phyloP scores from a whole-genome alignment of 192 early-diverging fungal genomes.

The Rhizophagus clarus region DNA sequence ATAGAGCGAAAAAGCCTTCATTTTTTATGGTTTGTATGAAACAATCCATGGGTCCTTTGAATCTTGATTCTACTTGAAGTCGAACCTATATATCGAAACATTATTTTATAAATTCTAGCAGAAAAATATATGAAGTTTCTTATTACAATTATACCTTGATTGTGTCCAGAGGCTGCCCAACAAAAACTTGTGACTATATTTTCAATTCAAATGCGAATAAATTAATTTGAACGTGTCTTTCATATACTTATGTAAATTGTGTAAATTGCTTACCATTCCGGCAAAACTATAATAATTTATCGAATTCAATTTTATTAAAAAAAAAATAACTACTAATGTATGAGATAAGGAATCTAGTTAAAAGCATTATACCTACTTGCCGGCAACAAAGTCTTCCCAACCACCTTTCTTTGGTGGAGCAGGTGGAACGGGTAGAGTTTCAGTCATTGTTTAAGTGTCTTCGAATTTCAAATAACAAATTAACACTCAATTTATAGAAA shows the following conservation, averaged over 20 bases:
- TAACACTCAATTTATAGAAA: too few species aligned
- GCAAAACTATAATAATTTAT: conserved; percentile 21
- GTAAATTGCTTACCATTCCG: conserved; percentile 12
- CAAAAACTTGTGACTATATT: conserved; percentile 41
- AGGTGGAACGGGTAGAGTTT: background rate
- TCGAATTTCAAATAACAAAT: background rate
- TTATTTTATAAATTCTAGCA: conserved; percentile 15
- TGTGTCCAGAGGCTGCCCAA: conserved; percentile 87
- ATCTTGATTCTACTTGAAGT: conserved; percentile 66
- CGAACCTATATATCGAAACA: conserved; percentile 54
- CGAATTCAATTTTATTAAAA: too few species aligned
- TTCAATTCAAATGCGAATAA: conserved; percentile 6
- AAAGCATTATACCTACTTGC: conserved; percentile 17
- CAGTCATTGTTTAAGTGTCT: conserved; percentile 35
- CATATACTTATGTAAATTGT: background rate
- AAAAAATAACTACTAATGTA: too few species aligned
- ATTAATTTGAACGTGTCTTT: background rate
- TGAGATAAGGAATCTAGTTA: background rate
- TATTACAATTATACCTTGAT: conserved; percentile 61
- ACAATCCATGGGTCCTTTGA: conserved; percentile 81
- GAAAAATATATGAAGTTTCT: conserved; percentile 32
- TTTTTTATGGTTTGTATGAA: conserved; percentile 77
- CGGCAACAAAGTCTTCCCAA: conserved; percentile 32
- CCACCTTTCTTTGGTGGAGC: background rate
- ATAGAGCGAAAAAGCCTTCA: conserved; percentile 76